phyloP scores from a whole-genome alignment of 805 yeast genomes.

The Wickerhamomyces bisporus region DNA sequence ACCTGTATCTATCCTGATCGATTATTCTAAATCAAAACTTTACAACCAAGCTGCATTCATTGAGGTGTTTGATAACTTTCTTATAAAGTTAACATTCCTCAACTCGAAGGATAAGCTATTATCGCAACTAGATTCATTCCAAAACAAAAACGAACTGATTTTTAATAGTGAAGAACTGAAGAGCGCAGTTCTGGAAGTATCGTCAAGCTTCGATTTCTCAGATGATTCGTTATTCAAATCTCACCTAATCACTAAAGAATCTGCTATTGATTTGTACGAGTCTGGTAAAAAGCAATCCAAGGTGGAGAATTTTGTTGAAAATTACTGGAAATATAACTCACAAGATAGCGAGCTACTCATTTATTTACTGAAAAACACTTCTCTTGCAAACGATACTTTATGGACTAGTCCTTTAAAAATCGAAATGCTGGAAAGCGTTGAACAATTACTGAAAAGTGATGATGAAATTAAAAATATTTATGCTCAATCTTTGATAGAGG shows the following conservation, averaged over 20 bases:
- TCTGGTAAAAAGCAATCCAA: conserved; percentile 18
- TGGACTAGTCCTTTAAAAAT: conserved; percentile 6
- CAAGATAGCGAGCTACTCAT: conserved; percentile 9
- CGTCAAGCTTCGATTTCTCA: conserved; percentile 23
- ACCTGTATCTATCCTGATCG: conserved; percentile 29
- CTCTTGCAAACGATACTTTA: conserved; percentile 8
- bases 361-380: conserved; percentile 9
- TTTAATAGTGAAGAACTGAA: conserved; percentile 16
- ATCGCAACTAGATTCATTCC: conserved; percentile 27
- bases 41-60: conserved; percentile 17
- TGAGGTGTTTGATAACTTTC: conserved; percentile 30
- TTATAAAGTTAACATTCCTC: conserved; percentile 15
- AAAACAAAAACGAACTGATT: conserved; percentile 21
- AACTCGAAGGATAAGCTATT: conserved; percentile 24
- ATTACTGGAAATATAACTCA: conserved; percentile 16
- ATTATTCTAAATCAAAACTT: conserved; percentile 26
- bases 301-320: conserved; percentile 17
- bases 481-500: conserved; percentile 4
- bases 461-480: conserved; percentile 7
- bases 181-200: conserved; percentile 18
- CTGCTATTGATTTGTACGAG: conserved; percentile 29
- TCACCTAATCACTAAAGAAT: conserved; percentile 30
- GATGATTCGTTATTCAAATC: conserved; percentile 25
- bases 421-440: conserved; percentile 7
- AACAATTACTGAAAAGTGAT: conserved; percentile 1